phyloP scores from a whole-genome alignment of 305 asterid genomes.

The Fraxinus sp. region DNA sequence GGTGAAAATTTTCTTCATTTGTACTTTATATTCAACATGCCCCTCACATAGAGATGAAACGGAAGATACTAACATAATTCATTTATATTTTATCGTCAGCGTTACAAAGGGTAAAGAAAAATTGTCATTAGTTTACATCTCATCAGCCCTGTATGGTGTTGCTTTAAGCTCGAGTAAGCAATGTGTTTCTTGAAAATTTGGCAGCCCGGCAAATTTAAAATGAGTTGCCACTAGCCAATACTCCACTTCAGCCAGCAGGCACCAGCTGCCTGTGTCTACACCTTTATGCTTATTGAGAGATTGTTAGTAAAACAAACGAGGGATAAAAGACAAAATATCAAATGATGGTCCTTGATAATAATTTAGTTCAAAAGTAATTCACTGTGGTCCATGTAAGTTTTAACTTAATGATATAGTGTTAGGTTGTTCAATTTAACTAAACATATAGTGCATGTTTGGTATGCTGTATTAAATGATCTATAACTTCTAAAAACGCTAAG shows the following conservation, averaged over 20 bases:
- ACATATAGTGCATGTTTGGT: neutral
- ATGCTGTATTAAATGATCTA: neutral
- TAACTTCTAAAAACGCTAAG: neutral
- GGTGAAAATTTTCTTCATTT: neutral
- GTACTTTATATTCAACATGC: neutral
- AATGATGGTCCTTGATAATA: neutral
- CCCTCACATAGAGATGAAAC: neutral
- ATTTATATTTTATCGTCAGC: neutral
- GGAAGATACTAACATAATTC: neutral
- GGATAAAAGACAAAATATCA: neutral
- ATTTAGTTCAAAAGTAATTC: neutral
- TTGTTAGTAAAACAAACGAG: neutral
- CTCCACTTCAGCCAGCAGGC: neutral
- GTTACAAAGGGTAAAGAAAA: neutral
- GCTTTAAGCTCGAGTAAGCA: neutral
- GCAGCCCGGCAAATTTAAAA: neutral
- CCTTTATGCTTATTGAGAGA: neutral
- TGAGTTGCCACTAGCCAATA: neutral
- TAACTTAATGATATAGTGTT: neutral
- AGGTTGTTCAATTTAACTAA: neutral
- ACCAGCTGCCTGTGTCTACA: neutral
- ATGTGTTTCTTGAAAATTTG: neutral
- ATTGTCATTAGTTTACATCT: neutral
- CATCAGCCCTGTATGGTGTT: neutral
- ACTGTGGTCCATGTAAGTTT: neutral